A percentile compares a stretch with the other conserved stretches of the same genome.
Conservation (phyloP, 352 stramenopile genomes). For the Pythium brachiatum region DNA sequence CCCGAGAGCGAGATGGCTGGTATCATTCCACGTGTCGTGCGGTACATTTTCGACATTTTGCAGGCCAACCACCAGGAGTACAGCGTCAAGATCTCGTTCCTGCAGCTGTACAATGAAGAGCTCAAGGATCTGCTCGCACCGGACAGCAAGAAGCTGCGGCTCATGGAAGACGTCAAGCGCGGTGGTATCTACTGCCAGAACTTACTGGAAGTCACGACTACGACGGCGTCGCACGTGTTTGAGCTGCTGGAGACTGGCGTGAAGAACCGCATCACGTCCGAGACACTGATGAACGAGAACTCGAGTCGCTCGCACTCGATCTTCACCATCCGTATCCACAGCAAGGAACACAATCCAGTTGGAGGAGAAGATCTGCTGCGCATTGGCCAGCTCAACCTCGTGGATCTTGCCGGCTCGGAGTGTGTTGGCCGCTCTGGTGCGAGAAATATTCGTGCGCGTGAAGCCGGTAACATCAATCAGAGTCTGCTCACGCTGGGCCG, state of each 20-base stretch:
- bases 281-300: conserved; percentile 95
- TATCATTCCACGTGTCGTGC: conserved; percentile 94
- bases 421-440: conserved; percentile 91
- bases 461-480: conserved; percentile 97
- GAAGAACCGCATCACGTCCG: conserved; percentile 90
- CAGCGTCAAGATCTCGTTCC: conserved; percentile 94
- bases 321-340: conserved; percentile 97
- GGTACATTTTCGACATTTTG: conserved; percentile 94
- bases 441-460: conserved; percentile 78
- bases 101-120: conserved; percentile 99
- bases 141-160: conserved; percentile 78
- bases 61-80: conserved; percentile 89
- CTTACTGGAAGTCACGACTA: conserved; percentile 86
- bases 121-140: conserved; percentile 91
- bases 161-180: conserved; percentile 88
- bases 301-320: conserved; percentile 98
- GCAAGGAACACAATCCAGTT: conserved; percentile 89
- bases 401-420: conserved; percentile 97
- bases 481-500: conserved; percentile 96
- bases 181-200: conserved; percentile 89
- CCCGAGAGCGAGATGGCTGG: conserved; percentile 85
- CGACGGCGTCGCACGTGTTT: conserved; percentile 78
- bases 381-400: conserved; percentile 95
- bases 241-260: conserved; percentile 88
- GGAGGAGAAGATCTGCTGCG: conserved; percentile 86